Evolutionary conservation across 768 basidiomycete genomes (phyloP).

Genomic region (Artomyces pyxidatus): DNA sequence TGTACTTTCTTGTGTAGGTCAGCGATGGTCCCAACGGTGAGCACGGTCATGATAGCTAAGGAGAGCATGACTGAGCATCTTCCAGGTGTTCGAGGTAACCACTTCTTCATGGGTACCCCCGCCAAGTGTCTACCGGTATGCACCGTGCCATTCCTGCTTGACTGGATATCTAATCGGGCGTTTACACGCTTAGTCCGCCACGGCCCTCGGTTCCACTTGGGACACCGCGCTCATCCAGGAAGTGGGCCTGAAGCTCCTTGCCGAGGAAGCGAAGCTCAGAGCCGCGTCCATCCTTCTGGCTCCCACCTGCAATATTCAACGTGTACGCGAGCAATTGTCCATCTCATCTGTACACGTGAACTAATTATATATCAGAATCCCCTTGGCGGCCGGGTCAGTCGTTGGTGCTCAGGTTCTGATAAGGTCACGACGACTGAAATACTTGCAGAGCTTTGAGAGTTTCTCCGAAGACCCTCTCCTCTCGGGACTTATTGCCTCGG

Average conservation of each 20-base stretch:
- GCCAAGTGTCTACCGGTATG: slow-evolving; percentile 68
- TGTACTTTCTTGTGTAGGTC: slow-evolving; percentile 31
- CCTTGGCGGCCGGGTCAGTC: slow-evolving; percentile 55
- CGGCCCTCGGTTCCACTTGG: slow-evolving; percentile 70
- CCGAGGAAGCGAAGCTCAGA: slow-evolving; percentile 62
- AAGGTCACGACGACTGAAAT: slow-evolving; percentile 1
- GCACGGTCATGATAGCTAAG: slow-evolving; percentile 16
- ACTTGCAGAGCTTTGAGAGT: slow-evolving; percentile 58
- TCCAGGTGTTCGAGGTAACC: slow-evolving; percentile 53
- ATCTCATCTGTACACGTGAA: neutral
- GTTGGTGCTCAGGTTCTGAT: neutral
- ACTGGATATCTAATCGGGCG: neutral
- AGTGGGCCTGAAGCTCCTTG: slow-evolving; percentile 57
- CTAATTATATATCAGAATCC: slow-evolving; percentile 38
- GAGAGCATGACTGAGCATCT: neutral
- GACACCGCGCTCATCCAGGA: slow-evolving; percentile 56
- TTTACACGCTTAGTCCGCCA: slow-evolving; percentile 38
- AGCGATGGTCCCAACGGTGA: slow-evolving; percentile 75
- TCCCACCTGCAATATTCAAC: slow-evolving; percentile 81
- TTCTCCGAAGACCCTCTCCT: slow-evolving; percentile 76
- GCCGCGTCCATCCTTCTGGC: slow-evolving; percentile 65
- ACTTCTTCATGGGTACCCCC: slow-evolving; percentile 76
- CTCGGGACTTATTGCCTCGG: slow-evolving; percentile 60
- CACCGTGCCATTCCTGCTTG: neutral
- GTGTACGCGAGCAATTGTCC: slow-evolving; percentile 33